Base-by-base conservation (phyloP, 2,329 filamentous ascomycete genomes). In the Xylaria multiplex region DNA sequence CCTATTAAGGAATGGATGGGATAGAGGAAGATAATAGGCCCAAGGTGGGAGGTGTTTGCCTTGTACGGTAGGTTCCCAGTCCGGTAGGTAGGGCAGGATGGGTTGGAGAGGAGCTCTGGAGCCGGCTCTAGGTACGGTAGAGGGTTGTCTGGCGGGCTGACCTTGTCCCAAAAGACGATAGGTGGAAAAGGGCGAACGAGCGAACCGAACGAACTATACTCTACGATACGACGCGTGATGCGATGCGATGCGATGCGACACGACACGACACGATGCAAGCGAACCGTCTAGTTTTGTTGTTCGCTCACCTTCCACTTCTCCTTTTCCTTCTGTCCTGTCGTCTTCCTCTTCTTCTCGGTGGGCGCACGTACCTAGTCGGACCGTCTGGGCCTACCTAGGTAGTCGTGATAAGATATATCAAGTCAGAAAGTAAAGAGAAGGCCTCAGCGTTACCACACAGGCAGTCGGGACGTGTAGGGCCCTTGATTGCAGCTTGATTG, bases 41-140 rank as follows among this genome's bases (percentile, higher is more conserved):
- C 71, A 72, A 75, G 75, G 73, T 65, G 77, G 78, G 79, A 76
- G 75, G 77, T 75, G 72, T 73, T 74, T 71, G 69, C 70, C 66
- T 50, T 63, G 62, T 70, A 68, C 35, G 68, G 66, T 70, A 70
- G 68, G 68, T 70, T 70, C 68, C 68, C 55, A 70, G 68, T 70
- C 54, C n/a, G 68, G 68, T 68, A 70, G 68, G 68, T 70, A 70
- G 66, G 68, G 63, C 68, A 70, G 66, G 52, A 68, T 46, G 59
- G 65, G 58, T 61, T 64, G 57, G 56, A 62, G 60, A 40, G 37
- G 35, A 66, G 61, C 52, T 60, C 50, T 66, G 43, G 63, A 61
- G 55, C 53, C 50, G 16, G 16, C 53, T 53, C 37, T 40, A 40
- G 45, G 49, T 46, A 46, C 19, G 43, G 49, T 14, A 13, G 14